phyloP scores from a whole-genome alignment of 164 flowering plant species.

The Macadamia tetraphylla region DNA sequence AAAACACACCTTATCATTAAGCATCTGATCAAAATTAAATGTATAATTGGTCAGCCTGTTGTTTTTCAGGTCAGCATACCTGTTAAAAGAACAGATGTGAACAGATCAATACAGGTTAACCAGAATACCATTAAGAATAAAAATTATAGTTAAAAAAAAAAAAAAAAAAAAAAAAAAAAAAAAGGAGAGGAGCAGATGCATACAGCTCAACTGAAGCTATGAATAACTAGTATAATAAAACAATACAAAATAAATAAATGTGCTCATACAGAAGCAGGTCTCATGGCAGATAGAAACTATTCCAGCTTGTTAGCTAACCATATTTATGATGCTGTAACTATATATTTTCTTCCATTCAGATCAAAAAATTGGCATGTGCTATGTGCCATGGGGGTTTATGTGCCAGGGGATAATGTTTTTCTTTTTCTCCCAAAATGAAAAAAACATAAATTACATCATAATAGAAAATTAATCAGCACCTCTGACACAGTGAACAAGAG shows the following conservation, averaged over 20 bases:
- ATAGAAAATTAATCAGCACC: no score
- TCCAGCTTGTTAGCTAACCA: background rate
- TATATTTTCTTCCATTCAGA: background rate
- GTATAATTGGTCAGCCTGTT: slow-evolving; percentile 91
- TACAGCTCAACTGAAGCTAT: no score
- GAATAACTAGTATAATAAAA: no score
- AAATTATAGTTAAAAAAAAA: background rate
- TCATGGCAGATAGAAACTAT: background rate
- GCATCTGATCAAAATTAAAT: slow-evolving; percentile 92
- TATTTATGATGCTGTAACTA: background rate
- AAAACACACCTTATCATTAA: slow-evolving; percentile 67
- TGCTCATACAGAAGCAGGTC: background rate
- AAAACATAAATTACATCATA: no score
- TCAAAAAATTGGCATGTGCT: no score
- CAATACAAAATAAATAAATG: background rate
- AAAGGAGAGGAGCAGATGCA: no score
- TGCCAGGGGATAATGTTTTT: no score
- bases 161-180: background rate
- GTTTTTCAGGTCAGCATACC: slow-evolving; percentile 96
- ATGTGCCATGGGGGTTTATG: no score
- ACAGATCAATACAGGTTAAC: background rate
- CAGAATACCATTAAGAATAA: background rate
- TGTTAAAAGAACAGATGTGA: slow-evolving; percentile 22
- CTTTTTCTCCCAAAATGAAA: no score
- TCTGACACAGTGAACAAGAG: no score